Evolutionary conservation across 83 land plant species (phyloP), one percentile per base, ranked within the genome.

Genomic region (Picea mariana): DNA sequence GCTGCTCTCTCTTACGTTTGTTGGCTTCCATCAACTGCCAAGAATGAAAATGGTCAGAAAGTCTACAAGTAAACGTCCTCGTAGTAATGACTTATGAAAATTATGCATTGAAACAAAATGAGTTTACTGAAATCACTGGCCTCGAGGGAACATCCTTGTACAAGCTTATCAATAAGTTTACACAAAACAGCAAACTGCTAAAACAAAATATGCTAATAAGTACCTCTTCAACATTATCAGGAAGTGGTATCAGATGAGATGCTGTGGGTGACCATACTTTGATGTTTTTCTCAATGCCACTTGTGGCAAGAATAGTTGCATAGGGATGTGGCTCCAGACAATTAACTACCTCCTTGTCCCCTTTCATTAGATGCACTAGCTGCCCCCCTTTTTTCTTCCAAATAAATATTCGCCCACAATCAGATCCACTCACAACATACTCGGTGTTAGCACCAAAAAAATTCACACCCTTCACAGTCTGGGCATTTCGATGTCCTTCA

Each of bases 351-450:
- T 86, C 68, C 66, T 83, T 90, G 75, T 97, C 99, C 40, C 92
- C 99, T 81, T 89, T 89, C 88, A 95, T 88, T 38, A 89, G 88
- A 78, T 94, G 93, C 66, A 97, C 82, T 1, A 97, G 89, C 81
- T 92, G 83, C 34, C 97, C 99, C 68, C 89, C 96, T 40, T 83
- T 91, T 87, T 97, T 97, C 92, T 87, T 88, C 99, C 99, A 97
- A 40, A 97, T 94, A 72, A 94, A 97, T 26, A 97, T 89, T 6
- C 91, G 84, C 13, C 99, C 98, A 89, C 99, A 97, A 81, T 95
- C 99, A 9, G 99, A 95, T 9, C 99, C 99, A 84, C 98, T 95
- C 38, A 91, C 86, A 18, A 94, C 99, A 88, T 96, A 97, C 80
- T 97, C 99, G 38, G 90, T 83, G 31, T 84, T 88, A 21, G 99